Evolutionary conservation across 148 eudicot genomes (phyloP).

Genomic region (Rhododendron kiyosumense): DNA sequence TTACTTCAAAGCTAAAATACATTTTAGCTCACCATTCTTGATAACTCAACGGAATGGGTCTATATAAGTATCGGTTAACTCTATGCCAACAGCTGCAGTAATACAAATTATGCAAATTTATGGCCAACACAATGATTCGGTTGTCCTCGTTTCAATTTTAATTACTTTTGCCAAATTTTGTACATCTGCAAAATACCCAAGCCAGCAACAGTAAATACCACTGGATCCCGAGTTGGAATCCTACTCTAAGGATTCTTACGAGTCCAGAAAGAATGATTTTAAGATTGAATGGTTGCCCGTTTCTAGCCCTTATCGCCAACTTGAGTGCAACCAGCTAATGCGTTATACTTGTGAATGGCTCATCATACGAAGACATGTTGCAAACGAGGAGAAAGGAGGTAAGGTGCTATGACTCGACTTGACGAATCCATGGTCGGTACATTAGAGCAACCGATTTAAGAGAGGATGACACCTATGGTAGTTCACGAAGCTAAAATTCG

Average conservation of each 20-base stretch:
- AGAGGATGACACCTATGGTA: not conserved
- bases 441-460: not conserved
- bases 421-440: not conserved
- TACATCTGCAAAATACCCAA: not conserved
- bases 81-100: not conserved
- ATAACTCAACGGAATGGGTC: not conserved
- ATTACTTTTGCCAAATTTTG: not conserved
- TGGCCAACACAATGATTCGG: not conserved
- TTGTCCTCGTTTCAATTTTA: not conserved
- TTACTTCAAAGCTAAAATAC: not conserved
- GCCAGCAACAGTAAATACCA: not conserved
- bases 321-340: not conserved
- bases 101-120: not conserved
- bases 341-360: not conserved
- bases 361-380: not conserved
- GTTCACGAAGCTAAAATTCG: not conserved
- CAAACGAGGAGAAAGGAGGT: not conserved
- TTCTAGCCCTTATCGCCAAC: not conserved
- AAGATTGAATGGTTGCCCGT: not conserved
- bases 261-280: not conserved
- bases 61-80: not conserved
- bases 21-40: not conserved
- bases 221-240: not conserved
- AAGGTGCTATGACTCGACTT: not conserved
- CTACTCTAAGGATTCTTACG: not conserved